These are phyloP conservation scores for Gentiana dahurica DNA, from an alignment of 257 asterid genomes.

Conservation along the genomic window DNA sequence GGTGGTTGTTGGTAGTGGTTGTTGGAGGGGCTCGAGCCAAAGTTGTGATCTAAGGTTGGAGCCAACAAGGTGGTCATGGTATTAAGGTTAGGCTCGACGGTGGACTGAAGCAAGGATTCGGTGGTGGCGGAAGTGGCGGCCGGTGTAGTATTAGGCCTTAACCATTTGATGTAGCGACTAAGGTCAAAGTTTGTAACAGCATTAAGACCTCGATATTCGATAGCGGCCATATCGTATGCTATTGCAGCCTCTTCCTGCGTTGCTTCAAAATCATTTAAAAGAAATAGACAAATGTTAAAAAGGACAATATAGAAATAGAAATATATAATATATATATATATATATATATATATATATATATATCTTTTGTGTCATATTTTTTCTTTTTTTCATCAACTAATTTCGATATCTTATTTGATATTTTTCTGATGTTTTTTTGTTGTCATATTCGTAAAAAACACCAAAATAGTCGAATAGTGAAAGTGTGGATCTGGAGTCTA, in stretches of 20 bases:
- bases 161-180: conserved; percentile 80
- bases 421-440: too few species aligned
- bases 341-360: too few species aligned
- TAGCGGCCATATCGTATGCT: conserved; percentile 88
- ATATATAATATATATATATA: too few species aligned
- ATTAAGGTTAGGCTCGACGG: conserved; percentile 2
- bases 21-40: conserved; percentile 6
- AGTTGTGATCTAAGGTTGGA: conserved; percentile 10
- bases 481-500: too few species aligned
- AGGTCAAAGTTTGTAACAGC: conserved; percentile 84
- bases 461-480: too few species aligned
- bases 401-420: too few species aligned
- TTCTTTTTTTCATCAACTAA: too few species aligned
- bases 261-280: conserved; percentile 26
- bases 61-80: conserved; percentile 11
- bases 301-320: neutral
- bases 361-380: neutral
- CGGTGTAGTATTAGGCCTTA: conserved; percentile 30
- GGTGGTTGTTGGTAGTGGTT: conserved; percentile 14
- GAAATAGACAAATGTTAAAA: neutral
- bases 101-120: conserved; percentile 4
- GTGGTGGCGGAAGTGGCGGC: neutral
- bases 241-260: conserved; percentile 89
- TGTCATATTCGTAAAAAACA: too few species aligned
- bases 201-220: conserved; percentile 70